Conservation (phyloP, 2,329 filamentous ascomycete genomes). For the Bipolaris zeicola region DNA sequence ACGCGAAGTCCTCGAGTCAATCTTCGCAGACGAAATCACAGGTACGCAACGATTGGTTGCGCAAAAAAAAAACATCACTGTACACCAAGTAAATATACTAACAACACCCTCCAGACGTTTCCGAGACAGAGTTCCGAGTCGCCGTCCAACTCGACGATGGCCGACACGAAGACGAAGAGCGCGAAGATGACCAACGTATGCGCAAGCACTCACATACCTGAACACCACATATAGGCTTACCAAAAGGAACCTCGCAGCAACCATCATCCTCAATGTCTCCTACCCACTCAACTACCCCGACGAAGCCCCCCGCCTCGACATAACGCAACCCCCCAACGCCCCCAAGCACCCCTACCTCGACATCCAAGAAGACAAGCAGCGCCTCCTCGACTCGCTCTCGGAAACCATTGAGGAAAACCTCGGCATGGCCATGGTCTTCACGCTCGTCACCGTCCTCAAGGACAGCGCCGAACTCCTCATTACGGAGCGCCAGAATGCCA, state of each 20-base stretch:
- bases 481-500: conserved; percentile 70
- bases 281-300: conserved; percentile 94
- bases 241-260: conserved; percentile 51
- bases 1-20: conserved; percentile 95
- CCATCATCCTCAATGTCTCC: conserved; percentile 79
- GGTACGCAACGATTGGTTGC: conserved; percentile 56
- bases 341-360: conserved; percentile 75
- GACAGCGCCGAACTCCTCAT: conserved; percentile 89
- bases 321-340: conserved; percentile 74
- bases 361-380: conserved; percentile 77
- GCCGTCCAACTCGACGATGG: conserved; percentile 80
- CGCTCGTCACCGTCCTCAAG: conserved; percentile 83
- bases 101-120: conserved; percentile 69
- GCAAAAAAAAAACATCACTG: not conserved
- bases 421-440: conserved; percentile 98
- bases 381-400: conserved; percentile 71
- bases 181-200: conserved; percentile 60
- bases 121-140: conserved; percentile 87
- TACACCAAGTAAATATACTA: conserved; percentile 8
- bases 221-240: conserved; percentile 3
- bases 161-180: conserved; percentile 58
- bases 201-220: not conserved
- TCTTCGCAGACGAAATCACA: conserved; percentile 97
- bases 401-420: conserved; percentile 88
- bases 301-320: conserved; percentile 79